Conservation (phyloP, 768 basidiomycete genomes). For the Cyclocybe aegerita region DNA sequence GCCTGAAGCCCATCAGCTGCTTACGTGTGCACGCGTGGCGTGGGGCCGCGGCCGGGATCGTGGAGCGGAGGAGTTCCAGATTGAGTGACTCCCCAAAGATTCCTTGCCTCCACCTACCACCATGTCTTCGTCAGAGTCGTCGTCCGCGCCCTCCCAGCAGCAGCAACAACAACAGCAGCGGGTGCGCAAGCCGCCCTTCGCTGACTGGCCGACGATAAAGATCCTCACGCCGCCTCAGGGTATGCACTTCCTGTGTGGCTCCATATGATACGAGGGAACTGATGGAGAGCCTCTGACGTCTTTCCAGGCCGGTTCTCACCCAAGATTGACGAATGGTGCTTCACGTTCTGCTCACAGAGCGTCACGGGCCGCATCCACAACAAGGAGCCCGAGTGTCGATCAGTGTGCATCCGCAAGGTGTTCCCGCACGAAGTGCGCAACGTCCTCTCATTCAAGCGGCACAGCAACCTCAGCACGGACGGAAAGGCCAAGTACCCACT, state of each 20-base stretch:
- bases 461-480: constrained; percentile 38
- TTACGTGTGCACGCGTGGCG: constrained; percentile 12
- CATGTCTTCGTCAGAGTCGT: constrained; percentile 32
- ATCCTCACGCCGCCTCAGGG: constrained; percentile 53
- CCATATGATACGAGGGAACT: background rate
- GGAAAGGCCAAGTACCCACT: constrained; percentile 58
- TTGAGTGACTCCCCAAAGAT: constrained; percentile 11
- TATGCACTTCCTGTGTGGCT: constrained; percentile 15
- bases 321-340: constrained; percentile 63
- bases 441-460: constrained; percentile 44
- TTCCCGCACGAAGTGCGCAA: constrained; percentile 66
- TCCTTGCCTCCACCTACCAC: constrained; percentile 11
- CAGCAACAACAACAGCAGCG: constrained; percentile 31
- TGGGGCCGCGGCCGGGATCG: constrained; percentile 2
- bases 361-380: constrained; percentile 50
- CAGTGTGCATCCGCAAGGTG: constrained; percentile 64
- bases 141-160: constrained; percentile 18
- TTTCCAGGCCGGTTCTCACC: constrained; percentile 53
- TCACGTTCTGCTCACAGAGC: constrained; percentile 61
- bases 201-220: constrained; percentile 54
- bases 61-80: constrained; percentile 3
- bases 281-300: constrained; percentile 1
- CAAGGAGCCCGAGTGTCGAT: constrained; percentile 53
- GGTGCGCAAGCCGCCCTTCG: constrained; percentile 36
- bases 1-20: constrained; percentile 11